Conservation (phyloP, 768 basidiomycete species). For the Macrolepiota fuliginosa region DNA sequence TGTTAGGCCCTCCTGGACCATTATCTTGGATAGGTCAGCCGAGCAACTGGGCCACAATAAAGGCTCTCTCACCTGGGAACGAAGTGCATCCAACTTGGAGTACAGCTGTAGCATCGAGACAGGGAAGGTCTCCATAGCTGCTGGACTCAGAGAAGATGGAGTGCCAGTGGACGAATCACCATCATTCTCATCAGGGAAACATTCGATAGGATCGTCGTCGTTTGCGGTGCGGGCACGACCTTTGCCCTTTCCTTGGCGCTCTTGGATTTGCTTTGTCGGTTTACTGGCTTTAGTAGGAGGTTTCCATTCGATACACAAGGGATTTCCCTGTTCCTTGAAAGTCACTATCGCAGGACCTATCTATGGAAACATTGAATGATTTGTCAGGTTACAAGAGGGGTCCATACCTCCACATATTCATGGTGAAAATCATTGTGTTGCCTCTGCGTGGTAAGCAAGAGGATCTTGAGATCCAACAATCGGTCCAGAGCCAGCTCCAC, state of each 20-base stretch:
- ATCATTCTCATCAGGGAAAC: slow-evolving; percentile 6
- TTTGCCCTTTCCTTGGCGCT: slow-evolving; percentile 1
- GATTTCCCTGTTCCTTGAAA: not conserved
- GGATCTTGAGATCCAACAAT: slow-evolving; percentile 47
- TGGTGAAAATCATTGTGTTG: slow-evolving; percentile 41
- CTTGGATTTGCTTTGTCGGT: not conserved
- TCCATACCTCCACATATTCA: slow-evolving; percentile 50
- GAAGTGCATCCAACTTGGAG: not conserved
- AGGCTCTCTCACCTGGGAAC: not conserved
- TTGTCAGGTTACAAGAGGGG: not conserved
- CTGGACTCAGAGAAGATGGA: not conserved
- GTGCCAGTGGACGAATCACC: too few species aligned
- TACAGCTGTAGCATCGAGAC: slow-evolving; percentile 1
- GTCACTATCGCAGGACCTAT: not conserved
- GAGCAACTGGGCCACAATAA: not conserved
- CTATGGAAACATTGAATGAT: not conserved
- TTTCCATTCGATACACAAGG: slow-evolving; percentile 9
- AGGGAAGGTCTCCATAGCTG: not conserved
- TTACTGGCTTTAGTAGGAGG: slow-evolving; percentile 5
- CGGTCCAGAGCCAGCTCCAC: slow-evolving; percentile 65
- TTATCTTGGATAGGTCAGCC: not conserved
- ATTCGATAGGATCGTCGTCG: slow-evolving; percentile 7
- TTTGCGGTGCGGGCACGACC: not conserved
- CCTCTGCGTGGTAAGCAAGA: slow-evolving; percentile 45
- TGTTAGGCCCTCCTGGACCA: not conserved